Evolutionary conservation across 257 asterid genomes (phyloP), one percentile per base, ranked within the genome.

Genomic region (Forsythia suspensa): DNA sequence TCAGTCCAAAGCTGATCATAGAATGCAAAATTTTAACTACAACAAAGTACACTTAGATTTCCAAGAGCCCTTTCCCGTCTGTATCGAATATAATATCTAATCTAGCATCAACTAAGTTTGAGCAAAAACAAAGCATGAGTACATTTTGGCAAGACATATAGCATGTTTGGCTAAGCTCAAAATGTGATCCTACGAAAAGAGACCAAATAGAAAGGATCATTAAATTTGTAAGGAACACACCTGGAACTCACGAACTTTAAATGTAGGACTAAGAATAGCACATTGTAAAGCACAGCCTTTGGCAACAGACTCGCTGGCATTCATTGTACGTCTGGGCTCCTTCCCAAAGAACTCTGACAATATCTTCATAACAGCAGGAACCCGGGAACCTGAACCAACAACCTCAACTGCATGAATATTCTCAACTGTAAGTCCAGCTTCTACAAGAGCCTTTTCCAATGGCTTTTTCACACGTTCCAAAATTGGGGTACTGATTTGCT

Each of bases 251-350:
- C 97, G 88, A 82, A 93, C 98, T 93, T 93, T 93, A 80, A 93
- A 93, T 20, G 98, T 93, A 16, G 98, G 98, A 59, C 98, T 93
- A 21, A 93, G 95, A 63, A 93, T 93, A 55, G 99, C 99, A 80
- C 98, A 93, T 74, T 95, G 89, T 77, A 95, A 74, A 44, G 98
- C 99, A 83, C 89, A 81, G 10, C 99, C 99, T 84, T 95, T 95
- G 67, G 98, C 94, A 72, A 95, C 97, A 84, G 97, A 95, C 84
- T 95, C 99, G 75, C 98, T 93, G 21, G 98, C 99, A 82, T 95
- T 95, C 99, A 95, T 95, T 66, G 99, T 95, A 11, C 99, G 97
- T 77, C 97, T 88, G 12, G 98, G 99, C 81, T 95, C 98, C 88
- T 87, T 89, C 13, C 93, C 91, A 24, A 93, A 95, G 91, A 93